Evolutionary conservation across 2,329 filamentous ascomycete genomes (phyloP), one percentile per base, ranked within the genome.

Genomic region (Epichloe sibirici): DNA sequence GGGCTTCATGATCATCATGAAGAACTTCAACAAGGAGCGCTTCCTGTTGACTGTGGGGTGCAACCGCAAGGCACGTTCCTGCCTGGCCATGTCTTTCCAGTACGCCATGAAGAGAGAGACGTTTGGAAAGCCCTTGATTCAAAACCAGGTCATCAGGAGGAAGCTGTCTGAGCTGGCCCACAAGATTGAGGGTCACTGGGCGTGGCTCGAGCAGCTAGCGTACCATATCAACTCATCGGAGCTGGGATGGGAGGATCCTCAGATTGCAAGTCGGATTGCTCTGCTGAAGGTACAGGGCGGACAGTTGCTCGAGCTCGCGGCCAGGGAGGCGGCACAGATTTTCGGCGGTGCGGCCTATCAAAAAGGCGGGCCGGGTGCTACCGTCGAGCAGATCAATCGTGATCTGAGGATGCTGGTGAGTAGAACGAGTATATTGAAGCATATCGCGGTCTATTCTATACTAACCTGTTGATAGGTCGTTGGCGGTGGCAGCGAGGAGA

Each of bases 141-240:
- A 74, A 12, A 77, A 77, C 59, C 77, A 82, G 49, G 75, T 80
- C 42, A 83, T 84, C 51, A 72, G 76, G 17, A 69, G 74, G 21
- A 83, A 84, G 61, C 70, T 84, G 13, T 73, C 76, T n/a, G 78
- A 74, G 38, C 71, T 83, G 49, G 79, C 77, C 0, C 69, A 77
- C 11, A 72, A 77, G 57, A 74, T 84, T n/a, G 81, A 83, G 57
- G 75, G 76, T 0, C 76, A 79, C 45, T 80, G 77, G 65, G 77
- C 79, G 0, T 83, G 79, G 67, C 63, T 83, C 53, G 81, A 84
- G 58, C 79, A 83, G 60, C 66, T 83, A 3, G 78, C 76, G 5
- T 78, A 76, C 60, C 76, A 78, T 45, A 68, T 77, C 44, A 69
- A 75, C 37, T 12, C 53, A 25, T 53, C 59, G 53, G 39, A 58